Percentiles rank a stretch among this genome's conserved stretches.
phyloP scores from a whole-genome alignment of 148 eudicot species.

The Silene uniflora region DNA sequence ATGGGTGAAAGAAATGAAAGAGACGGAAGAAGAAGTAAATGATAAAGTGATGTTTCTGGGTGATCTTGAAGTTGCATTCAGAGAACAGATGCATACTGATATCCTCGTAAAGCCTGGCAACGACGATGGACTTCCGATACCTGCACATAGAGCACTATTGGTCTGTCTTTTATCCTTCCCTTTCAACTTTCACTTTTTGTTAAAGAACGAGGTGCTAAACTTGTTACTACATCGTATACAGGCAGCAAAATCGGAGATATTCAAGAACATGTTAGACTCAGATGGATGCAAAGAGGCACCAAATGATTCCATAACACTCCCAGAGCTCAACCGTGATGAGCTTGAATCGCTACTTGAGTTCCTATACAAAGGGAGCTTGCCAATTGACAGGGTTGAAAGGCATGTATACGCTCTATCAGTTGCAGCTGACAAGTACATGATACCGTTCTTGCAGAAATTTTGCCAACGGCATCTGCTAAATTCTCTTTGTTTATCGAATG shows the following conservation, averaged over 20 bases:
- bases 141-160: conserved; percentile 77
- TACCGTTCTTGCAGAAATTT: conserved; percentile 59
- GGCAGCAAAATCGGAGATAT: conserved; percentile 78
- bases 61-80: conserved; percentile 53
- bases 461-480: conserved; percentile 69
- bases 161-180: conserved; percentile 33
- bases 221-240: conserved; percentile 11
- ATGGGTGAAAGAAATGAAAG: conserved; percentile 87
- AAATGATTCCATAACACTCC: conserved; percentile 50
- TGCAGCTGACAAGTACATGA: conserved; percentile 82
- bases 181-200: too few relatives aligned
- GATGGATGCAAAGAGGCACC: conserved; percentile 85
- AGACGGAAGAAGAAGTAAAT: conserved; percentile 57
- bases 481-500: conserved; percentile 50
- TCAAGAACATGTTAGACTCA: conserved; percentile 80
- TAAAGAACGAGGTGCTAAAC: background rate
- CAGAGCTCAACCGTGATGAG: conserved; percentile 64
- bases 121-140: conserved; percentile 49
- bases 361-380: conserved; percentile 62
- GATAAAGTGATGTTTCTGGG: conserved; percentile 58
- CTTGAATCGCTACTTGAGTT: conserved; percentile 64
- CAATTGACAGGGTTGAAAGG: conserved; percentile 50
- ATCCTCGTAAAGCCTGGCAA: conserved; percentile 70
- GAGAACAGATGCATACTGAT: conserved; percentile 67
- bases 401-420: conserved; percentile 62